Base-by-base conservation (phyloP, 2,329 filamentous ascomycete species). In the Phialemonium atrogriseum region DNA sequence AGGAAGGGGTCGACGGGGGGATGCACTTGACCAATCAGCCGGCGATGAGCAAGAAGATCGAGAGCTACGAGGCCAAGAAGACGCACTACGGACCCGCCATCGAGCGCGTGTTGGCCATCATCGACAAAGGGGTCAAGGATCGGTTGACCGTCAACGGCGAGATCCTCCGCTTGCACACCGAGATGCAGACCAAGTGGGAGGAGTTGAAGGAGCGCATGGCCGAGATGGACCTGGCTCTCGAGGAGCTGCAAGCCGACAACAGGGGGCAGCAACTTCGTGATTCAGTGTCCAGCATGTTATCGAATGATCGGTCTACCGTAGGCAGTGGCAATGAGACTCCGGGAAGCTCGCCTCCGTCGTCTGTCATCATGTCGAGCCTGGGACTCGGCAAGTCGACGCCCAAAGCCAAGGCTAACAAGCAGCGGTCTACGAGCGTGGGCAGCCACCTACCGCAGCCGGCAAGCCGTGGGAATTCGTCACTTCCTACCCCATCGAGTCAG, bases 131-230 rank as follows among this genome's bases (percentile, higher is more conserved):
- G n/a, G 82, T 96, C 48, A 84, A 84, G 51, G 87, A 96, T 50
- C 77, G 91, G n/a, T 66, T 95, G 30, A 96, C 91, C 0, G 86
- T 96, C 34, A 96, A 98, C 50, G 91, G 91, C 26, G 91, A 96
- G 58, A 91, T 96, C 40, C 59, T 96, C 17, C 77, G 87, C 26
- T 66, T 96, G 19, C 81, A 94, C 48, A 74, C 77, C 6, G 88
- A 96, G 47, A 82, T 95, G 63, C 80, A 86, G 48, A 68, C 76
- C n/a, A 80, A 81, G 46, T 93, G 88, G 75, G 73, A 80, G 42
- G 71, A 74, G 4, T 62, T 95, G 31, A 85, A 87, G 49, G 68
- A 71, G 10, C 76, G 84, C 40, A 89, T 91, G 62, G 71, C 66
- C 36, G 81, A 88, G 5, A 78, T 91, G 62, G 85, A 94, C 52